These are phyloP conservation scores for Nitzschia sp. DNA, from an alignment of 108 stramenopile genomes.

Conservation along the genomic window DNA sequence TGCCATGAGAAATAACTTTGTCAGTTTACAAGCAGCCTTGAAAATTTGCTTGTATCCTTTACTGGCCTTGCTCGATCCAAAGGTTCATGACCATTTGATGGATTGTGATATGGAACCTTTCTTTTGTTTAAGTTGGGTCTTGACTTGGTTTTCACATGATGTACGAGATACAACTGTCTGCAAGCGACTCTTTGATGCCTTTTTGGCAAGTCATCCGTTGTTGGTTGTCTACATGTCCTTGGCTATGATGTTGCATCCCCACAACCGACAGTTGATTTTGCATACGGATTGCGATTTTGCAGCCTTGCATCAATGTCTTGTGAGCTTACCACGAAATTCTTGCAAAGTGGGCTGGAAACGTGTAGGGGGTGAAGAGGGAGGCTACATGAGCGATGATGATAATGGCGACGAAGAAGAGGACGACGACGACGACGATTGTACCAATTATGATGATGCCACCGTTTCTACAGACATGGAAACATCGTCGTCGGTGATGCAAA, in stretches of 20 bases:
- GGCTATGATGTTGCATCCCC: conserved; percentile 83
- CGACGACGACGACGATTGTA: background rate
- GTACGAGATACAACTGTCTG: conserved; percentile 80
- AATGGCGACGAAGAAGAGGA: conserved; percentile 12
- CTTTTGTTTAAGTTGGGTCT: conserved; percentile 85
- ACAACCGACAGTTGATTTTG: conserved; percentile 79
- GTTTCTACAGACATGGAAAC: background rate
- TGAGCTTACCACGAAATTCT: conserved; percentile 76
- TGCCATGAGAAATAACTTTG: conserved; percentile 58
- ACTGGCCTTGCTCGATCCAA: conserved; percentile 53
- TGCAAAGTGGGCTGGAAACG: conserved; percentile 78
- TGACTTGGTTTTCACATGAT: conserved; percentile 95
- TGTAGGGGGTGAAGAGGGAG: conserved; percentile 28
- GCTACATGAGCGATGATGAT: conserved; percentile 38
- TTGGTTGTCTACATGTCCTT: conserved; percentile 78
- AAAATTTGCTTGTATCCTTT: conserved; percentile 70
- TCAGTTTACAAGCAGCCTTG: conserved; percentile 61
- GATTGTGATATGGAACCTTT: conserved; percentile 90
- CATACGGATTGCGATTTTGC: conserved; percentile 89
- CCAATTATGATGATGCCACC: background rate
- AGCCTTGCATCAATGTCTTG: conserved; percentile 74
- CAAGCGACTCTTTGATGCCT: conserved; percentile 89
- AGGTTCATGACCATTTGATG: conserved; percentile 73
- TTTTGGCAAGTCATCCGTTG: conserved; percentile 80
- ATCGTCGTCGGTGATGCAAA: background rate